Evolutionary conservation across 805 yeast species (phyloP).

Genomic region (Wickerhamiella brachini): DNA sequence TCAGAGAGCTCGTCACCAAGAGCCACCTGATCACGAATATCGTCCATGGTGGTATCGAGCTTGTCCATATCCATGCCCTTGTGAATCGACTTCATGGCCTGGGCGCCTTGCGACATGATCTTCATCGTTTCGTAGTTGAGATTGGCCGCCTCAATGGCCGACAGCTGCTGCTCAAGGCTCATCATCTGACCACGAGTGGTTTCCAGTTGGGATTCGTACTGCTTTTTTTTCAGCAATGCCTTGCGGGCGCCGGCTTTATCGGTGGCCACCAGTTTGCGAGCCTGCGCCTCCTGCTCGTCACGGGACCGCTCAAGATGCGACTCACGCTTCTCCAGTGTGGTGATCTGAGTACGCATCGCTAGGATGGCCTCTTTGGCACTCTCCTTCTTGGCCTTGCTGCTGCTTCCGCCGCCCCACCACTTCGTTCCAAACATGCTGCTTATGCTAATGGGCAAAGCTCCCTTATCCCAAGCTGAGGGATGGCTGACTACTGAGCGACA

Average conservation of each 20-base stretch:
- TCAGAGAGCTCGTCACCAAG: conserved; percentile 90
- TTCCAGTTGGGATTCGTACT: conserved; percentile 57
- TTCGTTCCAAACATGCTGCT: background rate
- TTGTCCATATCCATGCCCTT: conserved; percentile 90
- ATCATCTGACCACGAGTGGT: conserved; percentile 81
- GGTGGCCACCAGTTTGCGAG: conserved; percentile 59
- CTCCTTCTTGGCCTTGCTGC: conserved; percentile 50
- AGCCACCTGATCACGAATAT: conserved; percentile 92
- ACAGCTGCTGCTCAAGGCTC: conserved; percentile 76
- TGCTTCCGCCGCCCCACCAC: conserved; percentile 37
- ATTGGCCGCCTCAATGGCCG: conserved; percentile 87
- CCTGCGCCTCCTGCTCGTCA: conserved; percentile 63
- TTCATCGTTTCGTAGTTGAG: conserved; percentile 95
- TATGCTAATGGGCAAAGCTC: background rate
- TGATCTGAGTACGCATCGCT: conserved; percentile 76
- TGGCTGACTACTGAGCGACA: background rate
- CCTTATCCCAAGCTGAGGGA: background rate
- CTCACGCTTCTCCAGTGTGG: conserved; percentile 73
- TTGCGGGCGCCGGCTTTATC: conserved; percentile 69
- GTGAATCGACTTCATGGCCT: conserved; percentile 92
- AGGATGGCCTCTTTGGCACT: conserved; percentile 87
- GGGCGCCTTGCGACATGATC: conserved; percentile 96
- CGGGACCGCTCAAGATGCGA: conserved; percentile 71
- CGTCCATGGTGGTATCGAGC: conserved; percentile 97
- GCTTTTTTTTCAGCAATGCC: conserved; percentile 81